Evolutionary conservation across 257 asterid genomes (phyloP), one percentile per base, ranked within the genome.

Genomic region (Echium plantagineum): DNA sequence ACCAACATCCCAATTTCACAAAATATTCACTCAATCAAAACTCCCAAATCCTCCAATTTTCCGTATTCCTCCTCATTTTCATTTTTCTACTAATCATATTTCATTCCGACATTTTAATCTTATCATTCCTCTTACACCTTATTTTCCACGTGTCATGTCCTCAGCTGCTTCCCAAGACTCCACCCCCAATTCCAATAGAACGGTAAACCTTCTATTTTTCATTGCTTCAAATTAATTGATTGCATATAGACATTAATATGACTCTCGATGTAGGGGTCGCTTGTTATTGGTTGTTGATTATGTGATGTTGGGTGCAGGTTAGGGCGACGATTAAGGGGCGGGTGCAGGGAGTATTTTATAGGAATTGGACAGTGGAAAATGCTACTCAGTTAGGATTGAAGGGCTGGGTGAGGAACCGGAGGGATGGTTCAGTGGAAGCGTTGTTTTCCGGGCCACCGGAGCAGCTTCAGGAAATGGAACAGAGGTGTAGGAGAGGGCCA

Each of bases 361-460:
- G 98, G 73, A 80, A 90, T 63, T 90, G 94, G 95, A 83, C 98
- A 0, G 62, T 85, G 46, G 87, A 82, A 32, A 90, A 85, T 72
- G 96, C 98, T 16, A 71, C 68, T 61, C 89, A 80, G 57, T 68
- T 90, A 71, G 95, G 91, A 8, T 65, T 90, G 69, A 85, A 77
- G 55, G 96, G 95, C 15, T 91, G 98, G 98, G 98, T 88, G n/a
- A 75, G 97, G 64, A 91, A 91, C 81, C 79, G 84, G 62, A 72
- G 96, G 71, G 94, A 91, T 48, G 95, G 96, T 24, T 77, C 96
- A 0, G 98, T 91, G 55, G 98, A 91, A 69, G 98, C 94, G 85
- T 61, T 91, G 60, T 83, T 91, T 74, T 88, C 96, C 0, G 97
- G 98, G 55, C 74, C 64, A 49, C 63, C 84, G 1, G 90, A 85